phyloP scores from a whole-genome alignment of 1,284 basidiomycete species.

The Farysia itapuensis region DNA sequence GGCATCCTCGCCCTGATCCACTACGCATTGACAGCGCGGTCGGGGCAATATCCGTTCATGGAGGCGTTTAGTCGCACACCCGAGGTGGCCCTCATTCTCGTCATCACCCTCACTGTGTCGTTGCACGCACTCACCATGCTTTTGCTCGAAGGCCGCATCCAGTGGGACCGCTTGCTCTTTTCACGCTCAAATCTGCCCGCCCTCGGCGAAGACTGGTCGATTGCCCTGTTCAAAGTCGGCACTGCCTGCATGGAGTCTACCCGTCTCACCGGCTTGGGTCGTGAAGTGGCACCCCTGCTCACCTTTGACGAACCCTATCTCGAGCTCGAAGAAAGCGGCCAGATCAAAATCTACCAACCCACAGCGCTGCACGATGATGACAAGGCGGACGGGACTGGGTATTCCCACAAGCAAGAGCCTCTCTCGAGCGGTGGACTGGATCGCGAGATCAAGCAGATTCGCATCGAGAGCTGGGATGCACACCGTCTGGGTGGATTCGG shows the following conservation, averaged over 20 bases:
- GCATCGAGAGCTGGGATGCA: slow-evolving; percentile 12
- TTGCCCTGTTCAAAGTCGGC: slow-evolving; percentile 53
- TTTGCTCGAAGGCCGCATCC: slow-evolving; percentile 37
- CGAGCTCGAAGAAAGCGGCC: slow-evolving; percentile 37
- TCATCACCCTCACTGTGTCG: slow-evolving; percentile 41
- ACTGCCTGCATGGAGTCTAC: slow-evolving; percentile 55
- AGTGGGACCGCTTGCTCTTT: slow-evolving; percentile 35
- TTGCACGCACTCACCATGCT: slow-evolving; percentile 51
- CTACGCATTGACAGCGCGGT: slow-evolving; percentile 25
- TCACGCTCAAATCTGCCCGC: slow-evolving; percentile 38
- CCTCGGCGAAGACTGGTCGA: slow-evolving; percentile 45
- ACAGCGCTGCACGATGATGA: not conserved
- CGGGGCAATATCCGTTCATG: slow-evolving; percentile 45
- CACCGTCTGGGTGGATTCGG: slow-evolving; percentile 3
- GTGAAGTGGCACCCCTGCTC: slow-evolving; percentile 38
- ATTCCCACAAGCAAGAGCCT: no score
- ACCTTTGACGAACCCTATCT: slow-evolving; percentile 44
- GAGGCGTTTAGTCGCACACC: slow-evolving; percentile 43
- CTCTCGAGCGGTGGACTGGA: slow-evolving; percentile 19
- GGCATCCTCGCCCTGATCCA: slow-evolving; percentile 37
- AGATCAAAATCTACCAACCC: slow-evolving; percentile 15
- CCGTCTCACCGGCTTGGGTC: slow-evolving; percentile 41
- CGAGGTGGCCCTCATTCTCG: slow-evolving; percentile 33
- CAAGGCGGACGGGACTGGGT: not conserved
- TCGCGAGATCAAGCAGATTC: slow-evolving; percentile 36